Conservation (phyloP, 2,329 filamentous ascomycete species). For the Aureobasidium sp. region DNA sequence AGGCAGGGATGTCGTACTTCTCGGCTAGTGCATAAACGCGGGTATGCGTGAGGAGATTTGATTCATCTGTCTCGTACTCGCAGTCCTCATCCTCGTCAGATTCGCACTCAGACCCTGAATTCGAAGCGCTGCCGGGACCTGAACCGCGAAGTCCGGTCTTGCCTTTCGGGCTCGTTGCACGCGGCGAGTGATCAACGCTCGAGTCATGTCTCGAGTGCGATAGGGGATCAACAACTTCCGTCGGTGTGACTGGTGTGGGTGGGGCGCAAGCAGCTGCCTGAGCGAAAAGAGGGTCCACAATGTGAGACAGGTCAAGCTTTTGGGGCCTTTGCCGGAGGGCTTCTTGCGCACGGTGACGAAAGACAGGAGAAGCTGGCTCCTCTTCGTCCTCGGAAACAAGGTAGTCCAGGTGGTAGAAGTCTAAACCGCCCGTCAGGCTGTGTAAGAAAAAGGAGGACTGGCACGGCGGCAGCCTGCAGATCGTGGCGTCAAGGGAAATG, state of each 20-base stretch:
- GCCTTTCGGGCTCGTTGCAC: conserved; percentile 9
- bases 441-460: neutral
- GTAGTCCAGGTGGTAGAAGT: conserved; percentile 35
- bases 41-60: conserved; percentile 40
- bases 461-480: conserved; percentile 2
- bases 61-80: conserved; percentile 31
- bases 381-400: conserved; percentile 23
- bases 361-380: conserved; percentile 23
- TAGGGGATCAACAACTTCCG: neutral
- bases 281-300: conserved; percentile 31
- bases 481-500: neutral
- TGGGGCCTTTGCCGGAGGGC: conserved; percentile 24
- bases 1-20: conserved; percentile 43
- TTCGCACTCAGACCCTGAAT: conserved; percentile 27
- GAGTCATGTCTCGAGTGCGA: neutral
- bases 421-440: conserved; percentile 18
- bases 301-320: conserved; percentile 28
- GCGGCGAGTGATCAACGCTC: conserved; percentile 4
- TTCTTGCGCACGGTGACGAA: conserved; percentile 27
- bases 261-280: conserved; percentile 27
- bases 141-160: conserved; percentile 1
- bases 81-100: conserved; percentile 28
- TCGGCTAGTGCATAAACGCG: conserved; percentile 45
- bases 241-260: conserved; percentile 13
- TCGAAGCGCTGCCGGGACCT: neutral